phyloP scores from a whole-genome alignment of 768 basidiomycete species.

The Tricholoma sp. region DNA sequence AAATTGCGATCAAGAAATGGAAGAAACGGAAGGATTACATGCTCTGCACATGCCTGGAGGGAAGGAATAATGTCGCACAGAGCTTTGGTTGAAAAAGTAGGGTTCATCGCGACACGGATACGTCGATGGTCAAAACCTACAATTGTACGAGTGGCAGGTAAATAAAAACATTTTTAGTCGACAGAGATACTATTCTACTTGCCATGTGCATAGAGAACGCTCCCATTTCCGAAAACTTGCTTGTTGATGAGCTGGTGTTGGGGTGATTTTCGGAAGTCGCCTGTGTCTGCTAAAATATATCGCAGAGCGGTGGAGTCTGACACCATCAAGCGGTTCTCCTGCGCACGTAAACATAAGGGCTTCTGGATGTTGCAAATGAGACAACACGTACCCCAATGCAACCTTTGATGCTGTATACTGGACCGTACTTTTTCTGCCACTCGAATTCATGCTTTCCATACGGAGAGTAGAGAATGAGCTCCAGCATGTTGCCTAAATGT shows the following conservation, averaged over 20 bases:
- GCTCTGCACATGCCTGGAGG: not conserved
- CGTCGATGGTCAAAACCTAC: not conserved
- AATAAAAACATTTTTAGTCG: not conserved
- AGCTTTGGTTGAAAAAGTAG: not conserved
- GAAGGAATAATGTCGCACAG: not conserved
- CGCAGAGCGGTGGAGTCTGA: not conserved
- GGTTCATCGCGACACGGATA: not conserved
- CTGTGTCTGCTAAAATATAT: not conserved
- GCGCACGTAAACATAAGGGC: not conserved
- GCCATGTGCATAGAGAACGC: not conserved
- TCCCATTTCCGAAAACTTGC: not conserved
- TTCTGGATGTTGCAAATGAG: not conserved
- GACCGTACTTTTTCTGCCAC: not conserved
- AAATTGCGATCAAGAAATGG: too few species aligned
- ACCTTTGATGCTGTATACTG: not conserved
- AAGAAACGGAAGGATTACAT: not conserved
- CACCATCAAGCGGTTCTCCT: not conserved
- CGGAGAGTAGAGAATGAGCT: not conserved
- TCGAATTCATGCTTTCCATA: not conserved
- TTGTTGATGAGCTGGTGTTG: not conserved
- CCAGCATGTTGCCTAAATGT: not conserved
- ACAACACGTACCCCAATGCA: not conserved
- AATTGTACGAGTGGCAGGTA: not conserved
- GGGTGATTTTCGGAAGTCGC: not conserved
- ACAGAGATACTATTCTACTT: not conserved